Percentiles rank a stretch among this genome's conserved stretches.
These are phyloP conservation scores for Ganoderma meredithae DNA, from an alignment of 1,284 basidiomycete genomes.

Conservation along the genomic window DNA sequence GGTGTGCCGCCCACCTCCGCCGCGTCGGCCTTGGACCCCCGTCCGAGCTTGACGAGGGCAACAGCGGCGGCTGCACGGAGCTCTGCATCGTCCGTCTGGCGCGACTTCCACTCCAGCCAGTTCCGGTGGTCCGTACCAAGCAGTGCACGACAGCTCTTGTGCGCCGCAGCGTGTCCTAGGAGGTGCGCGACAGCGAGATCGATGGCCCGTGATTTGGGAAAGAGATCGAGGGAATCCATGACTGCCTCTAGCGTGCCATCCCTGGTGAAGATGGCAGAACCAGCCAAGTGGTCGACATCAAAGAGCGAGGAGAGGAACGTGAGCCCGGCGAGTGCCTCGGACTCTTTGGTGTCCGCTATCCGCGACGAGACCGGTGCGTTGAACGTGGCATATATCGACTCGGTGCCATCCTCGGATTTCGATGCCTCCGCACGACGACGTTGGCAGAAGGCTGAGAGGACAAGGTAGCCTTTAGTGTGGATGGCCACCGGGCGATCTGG, in stretches of 20 bases:
- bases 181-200: conserved; percentile 70
- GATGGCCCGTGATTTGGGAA: conserved; percentile 52
- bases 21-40: conserved; percentile 60
- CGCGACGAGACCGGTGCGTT: conserved; percentile 52
- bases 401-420: conserved; percentile 54
- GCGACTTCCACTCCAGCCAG: conserved; percentile 71
- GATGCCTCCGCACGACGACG: conserved; percentile 50
- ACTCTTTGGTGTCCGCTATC: conserved; percentile 63
- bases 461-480: conserved; percentile 72
- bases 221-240: conserved; percentile 71
- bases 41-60: conserved; percentile 79
- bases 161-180: conserved; percentile 74
- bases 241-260: conserved; percentile 69
- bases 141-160: conserved; percentile 72
- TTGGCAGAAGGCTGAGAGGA: conserved; percentile 71
- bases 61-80: conserved; percentile 73
- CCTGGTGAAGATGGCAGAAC: conserved; percentile 64
- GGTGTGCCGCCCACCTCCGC: conserved; percentile 43
- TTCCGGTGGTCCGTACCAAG: conserved; percentile 60
- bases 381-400: conserved; percentile 56
- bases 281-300: conserved; percentile 75
- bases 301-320: conserved; percentile 77
- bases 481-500: conserved; percentile 49
- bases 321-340: conserved; percentile 56
- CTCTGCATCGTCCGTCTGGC: conserved; percentile 51